These are phyloP conservation scores for Monilinia aucupariae DNA, from an alignment of 2,329 filamentous ascomycete genomes.

Conservation along the genomic window DNA sequence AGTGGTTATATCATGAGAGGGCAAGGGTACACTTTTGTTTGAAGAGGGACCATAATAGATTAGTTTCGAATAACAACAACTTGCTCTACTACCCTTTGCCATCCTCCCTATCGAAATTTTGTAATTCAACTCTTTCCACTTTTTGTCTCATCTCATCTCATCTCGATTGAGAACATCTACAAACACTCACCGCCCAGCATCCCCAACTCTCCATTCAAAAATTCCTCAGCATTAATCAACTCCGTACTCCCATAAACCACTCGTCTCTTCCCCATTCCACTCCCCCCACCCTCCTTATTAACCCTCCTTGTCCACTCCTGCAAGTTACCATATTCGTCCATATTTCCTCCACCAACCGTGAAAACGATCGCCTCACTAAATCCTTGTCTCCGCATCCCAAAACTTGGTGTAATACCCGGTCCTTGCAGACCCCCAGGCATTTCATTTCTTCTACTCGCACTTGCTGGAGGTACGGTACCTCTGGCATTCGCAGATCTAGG, in stretches of 20 bases:
- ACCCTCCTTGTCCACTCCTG: conserved; percentile 84
- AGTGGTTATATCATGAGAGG: too few species aligned
- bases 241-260: conserved; percentile 95
- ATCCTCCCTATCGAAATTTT: neutral
- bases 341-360: conserved; percentile 89
- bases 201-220: conserved; percentile 59
- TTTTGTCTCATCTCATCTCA: neutral
- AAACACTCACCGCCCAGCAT: conserved; percentile 51
- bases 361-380: conserved; percentile 93
- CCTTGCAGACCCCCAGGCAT: conserved; percentile 44
- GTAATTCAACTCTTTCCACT: neutral
- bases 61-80: too few species aligned
- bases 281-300: conserved; percentile 46
- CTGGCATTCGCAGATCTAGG: conserved; percentile 88
- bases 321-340: conserved; percentile 97
- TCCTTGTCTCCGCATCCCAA: conserved; percentile 83
- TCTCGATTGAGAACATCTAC: neutral
- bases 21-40: too few species aligned
- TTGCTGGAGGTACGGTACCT: conserved; percentile 81
- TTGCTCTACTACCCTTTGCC: neutral
- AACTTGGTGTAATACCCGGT: conserved; percentile 70
- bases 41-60: too few species aligned
- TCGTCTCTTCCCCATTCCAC: conserved; percentile 63
- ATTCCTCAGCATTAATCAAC: conserved; percentile 63
- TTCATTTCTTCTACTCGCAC: conserved; percentile 46